phyloP scores from a whole-genome alignment of 2,329 filamentous ascomycete genomes.

The Cercospora sp. region DNA sequence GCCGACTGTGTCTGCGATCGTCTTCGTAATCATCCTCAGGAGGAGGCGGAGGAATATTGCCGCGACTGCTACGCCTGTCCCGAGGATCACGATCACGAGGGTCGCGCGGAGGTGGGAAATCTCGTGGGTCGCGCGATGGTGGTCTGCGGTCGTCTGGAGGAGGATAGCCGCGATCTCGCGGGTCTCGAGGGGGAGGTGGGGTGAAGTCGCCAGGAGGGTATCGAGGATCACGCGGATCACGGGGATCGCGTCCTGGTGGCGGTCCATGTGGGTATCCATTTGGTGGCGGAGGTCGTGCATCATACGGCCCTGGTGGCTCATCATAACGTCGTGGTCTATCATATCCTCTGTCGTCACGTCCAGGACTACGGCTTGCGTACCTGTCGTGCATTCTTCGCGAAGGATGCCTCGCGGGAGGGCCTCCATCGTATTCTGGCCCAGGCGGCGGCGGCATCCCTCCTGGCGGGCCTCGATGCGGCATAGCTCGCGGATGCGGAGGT shows the following conservation, averaged over 20 bases:
- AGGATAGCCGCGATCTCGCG: constrained; percentile 10
- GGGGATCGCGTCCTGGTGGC: constrained; percentile 8
- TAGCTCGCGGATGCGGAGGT: constrained; percentile 14
- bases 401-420: constrained; percentile 21
- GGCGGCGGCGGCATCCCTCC: constrained; percentile 3
- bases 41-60: background rate
- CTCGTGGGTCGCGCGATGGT: constrained; percentile 12
- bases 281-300: constrained; percentile 8
- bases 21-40: constrained; percentile 20
- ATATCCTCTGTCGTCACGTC: constrained; percentile 17
- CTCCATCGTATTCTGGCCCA: constrained; percentile 20
- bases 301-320: constrained; percentile 6
- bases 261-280: constrained; percentile 13
- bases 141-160: constrained; percentile 14
- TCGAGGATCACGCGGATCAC: constrained; percentile 15
- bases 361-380: constrained; percentile 24
- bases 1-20: constrained; percentile 12
- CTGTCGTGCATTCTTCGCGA: constrained; percentile 22
- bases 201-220: constrained; percentile 9
- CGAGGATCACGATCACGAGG: constrained; percentile 11
- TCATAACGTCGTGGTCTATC: constrained; percentile 19
- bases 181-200: constrained; percentile 7
- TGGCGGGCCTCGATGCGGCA: constrained; percentile 10
- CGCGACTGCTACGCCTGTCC: constrained; percentile 16
- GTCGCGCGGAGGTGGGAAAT: constrained; percentile 9